Percentiles rank a stretch among this genome's conserved stretches.
Conservation (phyloP, 1,284 basidiomycete species). For the Phellopilus nigrolimitatus region DNA sequence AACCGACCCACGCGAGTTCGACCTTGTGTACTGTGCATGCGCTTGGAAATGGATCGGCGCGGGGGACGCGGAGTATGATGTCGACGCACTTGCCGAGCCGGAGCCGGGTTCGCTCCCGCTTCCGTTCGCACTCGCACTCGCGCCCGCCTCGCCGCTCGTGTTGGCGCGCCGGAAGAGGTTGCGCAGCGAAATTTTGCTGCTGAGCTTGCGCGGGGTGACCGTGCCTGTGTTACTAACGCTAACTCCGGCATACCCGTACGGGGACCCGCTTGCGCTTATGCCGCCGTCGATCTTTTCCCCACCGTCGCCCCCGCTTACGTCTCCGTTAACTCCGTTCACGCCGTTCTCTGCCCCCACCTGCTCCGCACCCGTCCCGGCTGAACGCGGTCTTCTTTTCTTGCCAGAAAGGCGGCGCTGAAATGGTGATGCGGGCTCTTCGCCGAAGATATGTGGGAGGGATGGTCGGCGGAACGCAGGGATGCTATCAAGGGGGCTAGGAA, state of each 20-base stretch:
- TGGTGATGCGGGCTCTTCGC: slow-evolving; percentile 5
- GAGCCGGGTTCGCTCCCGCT: slow-evolving; percentile 11
- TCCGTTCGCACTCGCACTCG: neutral
- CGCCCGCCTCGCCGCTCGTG: neutral
- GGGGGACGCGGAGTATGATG: slow-evolving; percentile 8
- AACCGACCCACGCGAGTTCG: too few relatives aligned
- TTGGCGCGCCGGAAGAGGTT: slow-evolving; percentile 14
- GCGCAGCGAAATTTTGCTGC: slow-evolving; percentile 17
- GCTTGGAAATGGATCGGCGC: slow-evolving; percentile 3
- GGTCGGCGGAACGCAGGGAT: slow-evolving; percentile 17
- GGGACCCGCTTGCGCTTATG: neutral
- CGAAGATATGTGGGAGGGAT: slow-evolving; percentile 17
- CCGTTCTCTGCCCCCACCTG: neutral
- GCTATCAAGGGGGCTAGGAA: neutral
- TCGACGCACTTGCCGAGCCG: slow-evolving; percentile 3
- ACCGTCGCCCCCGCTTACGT: neutral
- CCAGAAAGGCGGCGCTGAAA: slow-evolving; percentile 4
- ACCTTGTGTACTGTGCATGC: neutral
- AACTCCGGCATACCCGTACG: neutral
- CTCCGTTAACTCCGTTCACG: slow-evolving; percentile 3
- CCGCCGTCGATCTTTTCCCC: neutral
- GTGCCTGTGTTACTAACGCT: neutral
- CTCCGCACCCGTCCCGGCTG: slow-evolving; percentile 17
- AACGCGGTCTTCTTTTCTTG: slow-evolving; percentile 12
- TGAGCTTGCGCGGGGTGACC: slow-evolving; percentile 8